These are phyloP conservation scores for Penicillium coffeae DNA, from an alignment of 495 filamentous ascomycete genomes.

Conservation along the genomic window DNA sequence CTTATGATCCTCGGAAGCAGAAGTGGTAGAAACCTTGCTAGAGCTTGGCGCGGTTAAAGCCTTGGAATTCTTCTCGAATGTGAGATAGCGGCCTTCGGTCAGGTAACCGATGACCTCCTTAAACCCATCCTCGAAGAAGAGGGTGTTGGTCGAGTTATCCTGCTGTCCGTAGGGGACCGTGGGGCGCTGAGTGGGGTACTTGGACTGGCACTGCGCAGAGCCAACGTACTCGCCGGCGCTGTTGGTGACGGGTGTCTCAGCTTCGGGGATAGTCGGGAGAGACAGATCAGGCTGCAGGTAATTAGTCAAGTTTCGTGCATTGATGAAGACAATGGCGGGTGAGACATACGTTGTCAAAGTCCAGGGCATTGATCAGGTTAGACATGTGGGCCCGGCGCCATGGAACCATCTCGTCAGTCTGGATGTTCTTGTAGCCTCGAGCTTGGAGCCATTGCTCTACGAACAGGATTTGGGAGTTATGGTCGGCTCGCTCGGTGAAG, in stretches of 20 bases:
- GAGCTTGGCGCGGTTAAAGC: not conserved
- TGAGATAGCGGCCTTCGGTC: conserved; percentile 50
- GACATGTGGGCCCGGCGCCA: conserved; percentile 56
- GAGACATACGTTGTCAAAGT: conserved; percentile 39
- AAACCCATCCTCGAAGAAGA: conserved; percentile 48
- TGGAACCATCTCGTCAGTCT: conserved; percentile 44
- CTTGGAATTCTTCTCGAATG: conserved; percentile 24
- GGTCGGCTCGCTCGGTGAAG: conserved; percentile 53
- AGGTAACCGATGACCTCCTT: conserved; percentile 49
- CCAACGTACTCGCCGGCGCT: conserved; percentile 40
- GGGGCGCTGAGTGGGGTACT: conserved; percentile 33
- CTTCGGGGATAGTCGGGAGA: conserved; percentile 41
- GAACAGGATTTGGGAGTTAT: conserved; percentile 56
- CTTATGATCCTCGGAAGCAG: conserved; percentile 33
- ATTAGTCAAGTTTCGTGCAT: conserved; percentile 1
- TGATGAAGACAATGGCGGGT: not conserved
- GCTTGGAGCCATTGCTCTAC: conserved; percentile 51
- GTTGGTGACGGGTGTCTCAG: conserved; percentile 33
- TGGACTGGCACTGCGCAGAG: conserved; percentile 37
- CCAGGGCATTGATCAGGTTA: conserved; percentile 49
- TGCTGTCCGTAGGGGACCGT: conserved; percentile 48
- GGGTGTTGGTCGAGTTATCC: conserved; percentile 21
- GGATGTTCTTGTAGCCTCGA: conserved; percentile 45
- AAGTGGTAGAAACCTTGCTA: conserved; percentile 2
- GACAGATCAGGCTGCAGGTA: conserved; percentile 38